Evolutionary conservation across 805 yeast genomes (phyloP).

Genomic region (Saturnispora diversa): DNA sequence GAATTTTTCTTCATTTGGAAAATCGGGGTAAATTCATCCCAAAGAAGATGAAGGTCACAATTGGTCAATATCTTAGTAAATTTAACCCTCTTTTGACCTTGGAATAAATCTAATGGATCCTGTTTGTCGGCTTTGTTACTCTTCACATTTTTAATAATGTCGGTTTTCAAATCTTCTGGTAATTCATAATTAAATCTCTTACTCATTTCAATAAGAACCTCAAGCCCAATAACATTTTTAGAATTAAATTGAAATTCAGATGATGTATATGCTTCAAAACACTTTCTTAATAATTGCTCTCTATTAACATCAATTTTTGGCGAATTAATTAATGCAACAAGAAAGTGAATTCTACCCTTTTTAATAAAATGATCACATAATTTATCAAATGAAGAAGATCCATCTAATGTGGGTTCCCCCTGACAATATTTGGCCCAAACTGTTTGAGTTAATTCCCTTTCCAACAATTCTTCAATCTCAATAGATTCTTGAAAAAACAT

Average conservation of each 20-base stretch:
- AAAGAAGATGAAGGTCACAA: not conserved
- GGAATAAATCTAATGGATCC: not conserved
- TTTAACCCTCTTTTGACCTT: no score
- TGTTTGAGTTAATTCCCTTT: not conserved
- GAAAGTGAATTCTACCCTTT: not conserved
- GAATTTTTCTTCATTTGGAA: not conserved
- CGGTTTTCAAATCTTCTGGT: not conserved
- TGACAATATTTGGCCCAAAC: not conserved
- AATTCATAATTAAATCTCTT: conserved; percentile 1
- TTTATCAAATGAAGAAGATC: no score
- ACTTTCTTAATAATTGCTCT: not conserved
- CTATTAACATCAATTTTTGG: not conserved
- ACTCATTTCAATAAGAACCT: not conserved
- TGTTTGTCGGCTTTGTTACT: conserved; percentile 1
- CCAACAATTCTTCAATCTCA: not conserved
- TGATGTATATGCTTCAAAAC: not conserved
- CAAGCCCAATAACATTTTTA: conserved; percentile 5
- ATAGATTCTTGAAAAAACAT: not conserved
- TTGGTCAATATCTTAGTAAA: no score
- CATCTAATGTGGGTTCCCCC: no score
- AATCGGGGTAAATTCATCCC: not conserved
- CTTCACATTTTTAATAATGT: conserved; percentile 1
- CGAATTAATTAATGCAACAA: conserved; percentile 1
- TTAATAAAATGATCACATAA: not conserved
- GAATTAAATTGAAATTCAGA: not conserved